These are phyloP conservation scores for Aspergillus vadensis DNA, from an alignment of 2,329 filamentous ascomycete species.

Conservation along the genomic window DNA sequence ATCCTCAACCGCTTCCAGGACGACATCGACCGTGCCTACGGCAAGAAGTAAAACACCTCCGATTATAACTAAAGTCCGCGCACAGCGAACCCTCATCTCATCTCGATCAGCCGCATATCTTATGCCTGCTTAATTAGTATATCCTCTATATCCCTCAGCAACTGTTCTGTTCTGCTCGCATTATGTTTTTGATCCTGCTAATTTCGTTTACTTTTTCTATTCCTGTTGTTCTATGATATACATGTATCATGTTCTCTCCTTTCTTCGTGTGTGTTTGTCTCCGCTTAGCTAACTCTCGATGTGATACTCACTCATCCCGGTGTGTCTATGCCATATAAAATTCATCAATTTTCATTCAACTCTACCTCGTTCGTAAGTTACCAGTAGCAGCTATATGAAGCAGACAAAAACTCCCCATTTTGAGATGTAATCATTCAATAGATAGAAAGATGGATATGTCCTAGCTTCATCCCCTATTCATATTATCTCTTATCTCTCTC, in stretches of 20 bases:
- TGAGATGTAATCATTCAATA: too few relatives aligned
- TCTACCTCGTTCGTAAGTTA: too few relatives aligned
- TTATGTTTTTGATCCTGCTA: neutral
- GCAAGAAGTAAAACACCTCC: constrained; percentile 39
- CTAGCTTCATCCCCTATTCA: too few relatives aligned
- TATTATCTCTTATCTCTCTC: too few relatives aligned
- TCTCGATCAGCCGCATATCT: neutral
- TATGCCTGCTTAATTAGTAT: neutral
- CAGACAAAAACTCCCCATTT: too few relatives aligned
- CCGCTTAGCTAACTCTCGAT: neutral
- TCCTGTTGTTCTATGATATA: neutral
- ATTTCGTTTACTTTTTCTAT: neutral
- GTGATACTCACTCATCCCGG: neutral
- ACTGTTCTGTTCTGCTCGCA: neutral
- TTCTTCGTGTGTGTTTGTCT: neutral
- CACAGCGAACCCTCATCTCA: neutral
- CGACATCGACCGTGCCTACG: constrained; percentile 64
- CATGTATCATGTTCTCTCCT: neutral
- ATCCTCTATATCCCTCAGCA: neutral
- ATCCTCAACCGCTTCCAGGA: constrained; percentile 64
- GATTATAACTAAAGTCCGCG: neutral
- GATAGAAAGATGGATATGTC: too few relatives aligned
- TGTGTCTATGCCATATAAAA: neutral
- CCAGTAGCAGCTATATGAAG: too few relatives aligned
- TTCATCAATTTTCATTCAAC: neutral